Base-by-base conservation (phyloP, 2,329 filamentous ascomycete species). In the Penicillium sp. region DNA sequence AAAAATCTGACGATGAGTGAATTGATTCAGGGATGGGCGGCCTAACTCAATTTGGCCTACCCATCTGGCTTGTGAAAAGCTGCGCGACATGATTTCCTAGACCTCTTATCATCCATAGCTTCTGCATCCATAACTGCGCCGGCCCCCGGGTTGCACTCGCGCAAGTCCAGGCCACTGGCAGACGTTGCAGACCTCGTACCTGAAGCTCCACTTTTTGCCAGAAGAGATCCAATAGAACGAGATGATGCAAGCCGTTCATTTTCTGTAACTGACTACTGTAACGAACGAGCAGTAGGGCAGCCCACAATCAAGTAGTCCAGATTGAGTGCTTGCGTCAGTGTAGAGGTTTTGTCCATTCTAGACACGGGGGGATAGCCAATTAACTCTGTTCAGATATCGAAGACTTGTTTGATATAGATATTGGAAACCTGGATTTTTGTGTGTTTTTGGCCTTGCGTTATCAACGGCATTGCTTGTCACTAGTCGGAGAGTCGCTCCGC, bases 111-210 rank as follows among this genome's bases (percentile, higher is more conserved):
- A 4, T 51, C n/a, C 8, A 33, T 35, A 51, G 48, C 10, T 10
- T 51, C 48, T 19, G n/a, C 45, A 30, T 30, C 22, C 22, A n/a
- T 8, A 7, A 48, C 45, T 48, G 14, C n/a, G 45, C 26, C 45
- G 26, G 52, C 37, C 52, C 52, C 52, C 38, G 25, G 37, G 52
- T 54, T 43, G 38, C 52, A 54, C 10, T 33, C 16, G 52, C 52
- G 26, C 52, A 26, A 54, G 35, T 54, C 52, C 43, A 45, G 37
- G 16, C 51, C 35, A 38, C 35, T 19, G 26, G 51, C 25, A 16
- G 25, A 11, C 22, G 37, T 53, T 30, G 22, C 35, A 38, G 35
- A 16, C n/a, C 25, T 42, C 38, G 22, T 54, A 30, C 38, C 52
- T 30, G n/a, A 14, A 25, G 33, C 37, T 19, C 38, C 25, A 19